phyloP scores from a whole-genome alignment of 208 protist genomes.

The Crithidia brevicula region DNA sequence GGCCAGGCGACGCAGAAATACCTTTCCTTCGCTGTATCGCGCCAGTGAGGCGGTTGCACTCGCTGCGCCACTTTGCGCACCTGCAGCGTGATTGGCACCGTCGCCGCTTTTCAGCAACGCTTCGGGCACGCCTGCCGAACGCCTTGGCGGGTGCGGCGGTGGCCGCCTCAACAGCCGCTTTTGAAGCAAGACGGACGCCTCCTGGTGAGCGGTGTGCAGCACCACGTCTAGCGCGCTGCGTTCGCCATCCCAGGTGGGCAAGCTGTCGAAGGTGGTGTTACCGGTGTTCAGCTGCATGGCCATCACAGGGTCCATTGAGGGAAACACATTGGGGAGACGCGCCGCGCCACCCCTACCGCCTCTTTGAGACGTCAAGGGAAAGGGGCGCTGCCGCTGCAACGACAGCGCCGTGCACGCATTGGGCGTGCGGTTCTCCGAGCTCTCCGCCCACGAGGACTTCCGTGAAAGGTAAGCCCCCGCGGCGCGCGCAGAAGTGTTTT shows the following conservation, averaged over 20 bases:
- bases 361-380: not conserved
- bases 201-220: conserved; percentile 16
- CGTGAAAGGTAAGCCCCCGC: not conserved
- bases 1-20: conserved; percentile 24
- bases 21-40: not conserved
- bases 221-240: conserved; percentile 23
- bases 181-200: conserved; percentile 19
- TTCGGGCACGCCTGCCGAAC: not conserved
- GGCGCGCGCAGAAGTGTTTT: not conserved
- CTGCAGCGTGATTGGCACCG: too few relatives aligned
- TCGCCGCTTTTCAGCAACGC: not conserved
- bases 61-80: not conserved
- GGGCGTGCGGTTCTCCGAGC: not conserved
- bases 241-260: conserved; percentile 22
- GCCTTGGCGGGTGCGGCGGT: not conserved
- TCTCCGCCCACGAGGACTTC: not conserved
- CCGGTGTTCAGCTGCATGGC: not conserved
- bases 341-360: not conserved
- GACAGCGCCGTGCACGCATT: conserved; percentile 7
- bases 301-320: conserved; percentile 2
- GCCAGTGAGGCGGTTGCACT: not conserved
- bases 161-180: conserved; percentile 22
- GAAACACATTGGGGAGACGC: not conserved
- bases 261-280: conserved; percentile 17
- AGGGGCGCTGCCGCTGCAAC: not conserved